Conservation (phyloP, 2,329 filamentous ascomycete genomes). For the Stagonosporopsis tanaceti region DNA sequence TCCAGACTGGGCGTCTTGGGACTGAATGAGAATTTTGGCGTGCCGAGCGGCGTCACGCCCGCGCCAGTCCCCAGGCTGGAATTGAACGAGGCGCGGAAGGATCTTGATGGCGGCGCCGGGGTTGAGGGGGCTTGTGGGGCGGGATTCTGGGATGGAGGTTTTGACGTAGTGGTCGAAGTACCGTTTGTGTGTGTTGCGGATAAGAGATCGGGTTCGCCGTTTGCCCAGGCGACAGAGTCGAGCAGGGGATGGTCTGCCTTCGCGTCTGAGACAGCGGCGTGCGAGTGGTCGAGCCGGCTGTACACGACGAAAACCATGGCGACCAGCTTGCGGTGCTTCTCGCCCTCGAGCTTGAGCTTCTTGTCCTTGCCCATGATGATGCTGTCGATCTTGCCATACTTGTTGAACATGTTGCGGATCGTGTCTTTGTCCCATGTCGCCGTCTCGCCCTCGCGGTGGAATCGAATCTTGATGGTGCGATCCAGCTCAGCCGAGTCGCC, state of each 20-base stretch:
- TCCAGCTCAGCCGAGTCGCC: slow-evolving; percentile 60
- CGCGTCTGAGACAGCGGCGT: slow-evolving; percentile 64
- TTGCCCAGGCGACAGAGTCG: slow-evolving; percentile 64
- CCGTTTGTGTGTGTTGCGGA: not conserved
- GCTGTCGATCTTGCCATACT: slow-evolving; percentile 66
- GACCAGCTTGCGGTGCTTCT: slow-evolving; percentile 60
- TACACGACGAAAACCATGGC: slow-evolving; percentile 65
- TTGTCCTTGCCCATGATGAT: slow-evolving; percentile 65
- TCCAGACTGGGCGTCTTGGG: slow-evolving; percentile 48
- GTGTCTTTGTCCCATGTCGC: slow-evolving; percentile 57
- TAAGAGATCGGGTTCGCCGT: slow-evolving; percentile 59
- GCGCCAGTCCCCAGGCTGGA: slow-evolving; percentile 1
- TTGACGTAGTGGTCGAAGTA: not conserved
- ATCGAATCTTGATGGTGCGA: slow-evolving; percentile 66
- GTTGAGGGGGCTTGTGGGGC: not conserved
- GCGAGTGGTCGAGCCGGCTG: slow-evolving; percentile 64
- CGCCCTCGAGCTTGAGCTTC: slow-evolving; percentile 57
- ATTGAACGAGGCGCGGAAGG: slow-evolving; percentile 38
- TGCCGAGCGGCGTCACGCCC: slow-evolving; percentile 32
- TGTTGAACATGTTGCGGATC: slow-evolving; percentile 57
- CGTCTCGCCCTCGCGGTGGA: slow-evolving; percentile 57
- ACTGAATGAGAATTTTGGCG: slow-evolving; percentile 54
- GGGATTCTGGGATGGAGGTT: not conserved
- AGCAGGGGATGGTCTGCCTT: slow-evolving; percentile 58
- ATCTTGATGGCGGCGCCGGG: slow-evolving; percentile 33